Conservation (phyloP, 352 stramenopile genomes). For the Phytophthora chlamydospora region DNA sequence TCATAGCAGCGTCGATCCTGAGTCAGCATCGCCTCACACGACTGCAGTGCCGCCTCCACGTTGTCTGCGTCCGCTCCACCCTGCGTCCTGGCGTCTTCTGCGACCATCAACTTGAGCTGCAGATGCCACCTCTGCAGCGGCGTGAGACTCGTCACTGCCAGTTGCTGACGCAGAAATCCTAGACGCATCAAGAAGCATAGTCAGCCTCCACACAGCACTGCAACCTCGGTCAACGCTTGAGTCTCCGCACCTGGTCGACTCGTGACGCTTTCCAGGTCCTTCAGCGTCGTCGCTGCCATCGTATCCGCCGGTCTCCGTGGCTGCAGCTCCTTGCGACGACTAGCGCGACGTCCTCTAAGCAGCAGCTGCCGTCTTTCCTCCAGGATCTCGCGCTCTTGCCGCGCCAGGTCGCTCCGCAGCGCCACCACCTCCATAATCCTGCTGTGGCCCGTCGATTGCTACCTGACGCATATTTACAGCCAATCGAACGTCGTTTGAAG, state of each 20-base stretch:
- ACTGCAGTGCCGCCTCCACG: constrained; percentile 13
- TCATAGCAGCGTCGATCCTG: constrained; percentile 52
- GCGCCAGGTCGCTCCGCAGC: background rate
- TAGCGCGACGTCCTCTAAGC: constrained; percentile 26
- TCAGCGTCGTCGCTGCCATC: constrained; percentile 17
- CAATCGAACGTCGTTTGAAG: constrained; percentile 15
- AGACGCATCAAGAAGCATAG: background rate
- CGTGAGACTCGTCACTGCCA: constrained; percentile 26
- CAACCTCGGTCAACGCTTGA: background rate
- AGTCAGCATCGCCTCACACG: constrained; percentile 15
- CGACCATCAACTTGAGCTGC: constrained; percentile 46
- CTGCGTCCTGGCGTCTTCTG: constrained; percentile 10
- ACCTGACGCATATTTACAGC: constrained; percentile 7
- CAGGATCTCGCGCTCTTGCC: constrained; percentile 11
- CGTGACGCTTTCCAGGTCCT: constrained; percentile 30
- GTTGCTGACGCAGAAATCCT: constrained; percentile 59
- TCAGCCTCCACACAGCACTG: background rate
- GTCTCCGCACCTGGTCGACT: constrained; percentile 31
- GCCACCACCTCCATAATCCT: constrained; percentile 9
- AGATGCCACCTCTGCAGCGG: constrained; percentile 48
- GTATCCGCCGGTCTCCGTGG: background rate
- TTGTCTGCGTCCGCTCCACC: background rate
- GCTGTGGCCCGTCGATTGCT: background rate
- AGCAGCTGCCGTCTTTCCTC: constrained; percentile 8
- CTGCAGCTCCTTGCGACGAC: constrained; percentile 3